Base-by-base conservation (phyloP, 2,329 filamentous ascomycete species). In the Amphichorda felina region DNA sequence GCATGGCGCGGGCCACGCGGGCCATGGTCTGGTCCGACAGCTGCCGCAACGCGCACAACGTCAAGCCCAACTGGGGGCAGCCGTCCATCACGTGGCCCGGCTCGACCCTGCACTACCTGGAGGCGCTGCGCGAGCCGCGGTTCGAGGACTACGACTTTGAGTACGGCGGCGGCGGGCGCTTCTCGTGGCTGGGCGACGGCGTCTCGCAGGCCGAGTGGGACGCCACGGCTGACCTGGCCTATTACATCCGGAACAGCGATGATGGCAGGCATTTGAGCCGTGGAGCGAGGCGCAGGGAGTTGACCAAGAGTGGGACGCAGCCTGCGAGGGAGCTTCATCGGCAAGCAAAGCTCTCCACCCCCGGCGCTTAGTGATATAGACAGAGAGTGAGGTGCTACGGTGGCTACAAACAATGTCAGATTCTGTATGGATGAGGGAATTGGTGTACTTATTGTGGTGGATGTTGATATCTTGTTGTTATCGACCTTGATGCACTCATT, bases 31-130 rank as follows among this genome's bases (percentile, higher is more conserved):
- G 33, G 32, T 30, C 37, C 5, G 37, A 31, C 8, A 16, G 8
- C 33, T 38, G 32, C 33, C 26, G 32, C 13, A 38, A 34, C 22
- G 17, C 10, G 4, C 33, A 35, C 27, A 38, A 38, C 19, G 25
- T 30, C 32, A 15, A 30, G 6, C 21, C 22, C 8, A 30, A 30
- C 37, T 30, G 26, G 26, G 17, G 18, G 9, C 19, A 17, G 25
- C 5, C 28, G 17, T 15, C 33, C 3, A 32, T 30, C 16, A n/a
- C 16, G 7, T 47, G 46, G 45, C 46, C 45, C 6, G 46, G 42
- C 2, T 58, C 51, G 13, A 61, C 62, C 5, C 48, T 71, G n/a
- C 65, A 70, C 45, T 68, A 64, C 41, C 60, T 70, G 31, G 63
- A 70, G 43, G 57, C 59, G 6, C 43, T 71, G 30, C 53, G 53